These are phyloP conservation scores for Pseudonectria foliicola DNA, from an alignment of 2,329 filamentous ascomycete species.

Conservation along the genomic window DNA sequence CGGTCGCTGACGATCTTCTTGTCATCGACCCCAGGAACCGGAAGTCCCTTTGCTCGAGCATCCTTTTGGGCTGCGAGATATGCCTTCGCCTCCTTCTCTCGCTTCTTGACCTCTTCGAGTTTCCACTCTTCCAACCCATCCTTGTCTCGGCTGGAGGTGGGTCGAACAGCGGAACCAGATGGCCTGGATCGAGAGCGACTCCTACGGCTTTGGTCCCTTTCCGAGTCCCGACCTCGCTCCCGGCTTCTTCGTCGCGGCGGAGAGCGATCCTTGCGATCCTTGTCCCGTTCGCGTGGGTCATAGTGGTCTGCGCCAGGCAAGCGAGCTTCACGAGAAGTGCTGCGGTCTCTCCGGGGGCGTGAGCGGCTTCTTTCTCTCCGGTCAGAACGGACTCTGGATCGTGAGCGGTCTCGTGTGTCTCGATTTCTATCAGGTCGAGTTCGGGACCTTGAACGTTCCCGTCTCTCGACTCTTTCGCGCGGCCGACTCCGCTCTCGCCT, in stretches of 20 bases:
- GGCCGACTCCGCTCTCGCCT: conserved; percentile 33
- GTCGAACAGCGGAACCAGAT: conserved; percentile 28
- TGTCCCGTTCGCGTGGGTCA: conserved; percentile 27
- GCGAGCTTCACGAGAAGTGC: conserved; percentile 21
- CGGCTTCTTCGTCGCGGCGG: conserved; percentile 21
- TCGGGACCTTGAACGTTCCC: conserved; percentile 28
- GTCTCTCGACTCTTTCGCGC: conserved; percentile 21
- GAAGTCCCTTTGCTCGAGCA: conserved; percentile 51
- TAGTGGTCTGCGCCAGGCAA: conserved; percentile 24
- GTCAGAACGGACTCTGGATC: conserved; percentile 20
- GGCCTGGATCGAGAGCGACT: conserved; percentile 40
- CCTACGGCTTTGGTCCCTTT: conserved; percentile 28
- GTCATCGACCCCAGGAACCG: conserved; percentile 51
- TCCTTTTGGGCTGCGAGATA: conserved; percentile 57
- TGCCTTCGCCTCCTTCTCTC: conserved; percentile 57
- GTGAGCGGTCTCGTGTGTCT: conserved; percentile 22
- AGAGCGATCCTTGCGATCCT: conserved; percentile 22
- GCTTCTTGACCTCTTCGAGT: conserved; percentile 53
- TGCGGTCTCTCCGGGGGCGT: conserved; percentile 23
- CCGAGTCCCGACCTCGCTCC: conserved; percentile 21
- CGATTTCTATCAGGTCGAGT: conserved; percentile 19
- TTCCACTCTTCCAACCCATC: conserved; percentile 52
- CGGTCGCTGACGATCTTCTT: conserved; percentile 39
- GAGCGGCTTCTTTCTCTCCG: conserved; percentile 28
- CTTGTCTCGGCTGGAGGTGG: conserved; percentile 35